phyloP scores from a whole-genome alignment of 2,329 filamentous ascomycete species.

The Microdochium nivale region DNA sequence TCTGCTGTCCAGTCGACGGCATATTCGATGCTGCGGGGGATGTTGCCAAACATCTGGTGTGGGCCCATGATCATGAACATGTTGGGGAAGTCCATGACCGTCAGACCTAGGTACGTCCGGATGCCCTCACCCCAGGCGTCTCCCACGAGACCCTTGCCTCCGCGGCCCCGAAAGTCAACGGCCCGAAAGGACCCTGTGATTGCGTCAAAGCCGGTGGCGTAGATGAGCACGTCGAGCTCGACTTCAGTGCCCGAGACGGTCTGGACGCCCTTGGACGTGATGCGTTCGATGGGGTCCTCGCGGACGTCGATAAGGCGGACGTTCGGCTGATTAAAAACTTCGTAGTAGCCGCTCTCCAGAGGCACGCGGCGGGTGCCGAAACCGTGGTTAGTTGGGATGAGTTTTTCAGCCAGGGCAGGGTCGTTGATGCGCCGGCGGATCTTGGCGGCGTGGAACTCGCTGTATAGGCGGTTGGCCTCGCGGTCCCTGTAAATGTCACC shows the following conservation, averaged over 20 bases:
- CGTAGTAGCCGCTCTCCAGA: slow-evolving; percentile 39
- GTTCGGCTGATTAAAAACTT: slow-evolving; percentile 34
- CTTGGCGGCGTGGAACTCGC: slow-evolving; percentile 22
- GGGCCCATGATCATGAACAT: slow-evolving; percentile 37
- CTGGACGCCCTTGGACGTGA: slow-evolving; percentile 26
- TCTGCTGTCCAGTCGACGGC: slow-evolving; percentile 28
- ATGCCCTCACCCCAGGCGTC: slow-evolving; percentile 27
- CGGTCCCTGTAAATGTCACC: slow-evolving; percentile 16
- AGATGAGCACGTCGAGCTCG: slow-evolving; percentile 25
- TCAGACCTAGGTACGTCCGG: slow-evolving; percentile 31
- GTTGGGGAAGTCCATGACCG: slow-evolving; percentile 33
- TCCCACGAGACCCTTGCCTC: slow-evolving; percentile 20
- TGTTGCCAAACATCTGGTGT: slow-evolving; percentile 34
- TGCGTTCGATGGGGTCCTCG: slow-evolving; percentile 26
- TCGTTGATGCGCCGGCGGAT: slow-evolving; percentile 25
- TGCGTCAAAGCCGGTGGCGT: slow-evolving; percentile 33
- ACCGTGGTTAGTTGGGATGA: slow-evolving; percentile 27
- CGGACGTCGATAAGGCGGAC: slow-evolving; percentile 37
- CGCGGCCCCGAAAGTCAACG: slow-evolving; percentile 23
- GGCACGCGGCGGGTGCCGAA: slow-evolving; percentile 36
- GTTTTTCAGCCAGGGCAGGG: slow-evolving; percentile 21
- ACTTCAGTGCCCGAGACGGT: slow-evolving; percentile 21
- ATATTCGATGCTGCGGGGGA: slow-evolving; percentile 30
- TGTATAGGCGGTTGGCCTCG: slow-evolving; percentile 17
- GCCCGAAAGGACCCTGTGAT: slow-evolving; percentile 25